phyloP scores from a whole-genome alignment of 148 eudicot genomes.

The Vaccinium macrocarpon region DNA sequence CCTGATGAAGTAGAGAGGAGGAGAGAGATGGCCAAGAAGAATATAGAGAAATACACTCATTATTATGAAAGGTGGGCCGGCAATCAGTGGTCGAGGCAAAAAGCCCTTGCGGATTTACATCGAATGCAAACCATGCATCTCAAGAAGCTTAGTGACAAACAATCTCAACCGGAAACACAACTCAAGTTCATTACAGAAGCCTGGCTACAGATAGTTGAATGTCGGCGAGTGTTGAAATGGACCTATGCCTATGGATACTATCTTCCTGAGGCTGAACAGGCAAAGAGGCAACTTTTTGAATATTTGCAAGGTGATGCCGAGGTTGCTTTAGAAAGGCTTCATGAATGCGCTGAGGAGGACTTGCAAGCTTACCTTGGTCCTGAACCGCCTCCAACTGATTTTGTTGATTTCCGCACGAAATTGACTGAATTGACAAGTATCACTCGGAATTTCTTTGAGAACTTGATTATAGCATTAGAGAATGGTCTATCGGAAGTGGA shows the following conservation, averaged over 20 bases:
- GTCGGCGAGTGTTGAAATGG: constrained; percentile 57
- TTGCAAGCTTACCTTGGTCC: constrained; percentile 10
- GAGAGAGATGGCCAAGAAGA: constrained; percentile 50
- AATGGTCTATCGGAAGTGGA: constrained; percentile 67
- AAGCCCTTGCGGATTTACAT: constrained; percentile 46
- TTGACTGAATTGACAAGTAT: constrained; percentile 41
- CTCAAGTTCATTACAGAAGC: constrained; percentile 75
- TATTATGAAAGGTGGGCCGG: constrained; percentile 55
- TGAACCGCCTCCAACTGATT: neutral
- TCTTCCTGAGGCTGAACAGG: constrained; percentile 29
- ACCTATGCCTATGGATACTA: constrained; percentile 49
- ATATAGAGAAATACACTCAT: constrained; percentile 45
- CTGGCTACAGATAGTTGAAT: constrained; percentile 63
- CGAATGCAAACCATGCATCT: constrained; percentile 57
- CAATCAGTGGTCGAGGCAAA: constrained; percentile 46
- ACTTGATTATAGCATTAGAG: constrained; percentile 77
- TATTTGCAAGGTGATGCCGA: constrained; percentile 54
- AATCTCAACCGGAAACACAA: constrained; percentile 67
- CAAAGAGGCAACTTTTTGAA: constrained; percentile 40
- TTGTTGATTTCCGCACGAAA: constrained; percentile 23
- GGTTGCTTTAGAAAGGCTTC: constrained; percentile 19
- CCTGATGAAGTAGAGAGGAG: constrained; percentile 37
- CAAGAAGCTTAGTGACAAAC: constrained; percentile 57
- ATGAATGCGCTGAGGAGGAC: constrained; percentile 2
- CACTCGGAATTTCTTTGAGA: constrained; percentile 73